Evolutionary conservation across 257 asterid species (phyloP), one percentile per base, ranked within the genome.

Genomic region (Nyctanthes arbortristis): DNA sequence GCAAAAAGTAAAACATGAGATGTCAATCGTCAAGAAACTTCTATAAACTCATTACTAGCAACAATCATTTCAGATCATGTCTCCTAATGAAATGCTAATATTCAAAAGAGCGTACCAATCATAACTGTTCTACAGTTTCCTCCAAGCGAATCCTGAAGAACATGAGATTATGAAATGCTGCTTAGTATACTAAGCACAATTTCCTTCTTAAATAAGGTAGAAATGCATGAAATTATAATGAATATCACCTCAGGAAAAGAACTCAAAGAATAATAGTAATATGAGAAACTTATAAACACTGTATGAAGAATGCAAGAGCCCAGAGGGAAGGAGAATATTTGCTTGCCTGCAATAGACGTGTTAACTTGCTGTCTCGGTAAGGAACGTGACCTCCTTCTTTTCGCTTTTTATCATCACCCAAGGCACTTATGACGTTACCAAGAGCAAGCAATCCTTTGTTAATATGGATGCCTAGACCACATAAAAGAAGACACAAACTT

Each of bases 351-450:
- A 91, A 66, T 73, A 93, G 79, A 29, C 98, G 96, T 37, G 96
- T 93, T 75, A 93, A 75, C 78, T 93, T 93, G 96, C 97, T 93
- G 63, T 93, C 98, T n/a, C 98, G 85, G 73, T 91, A 93, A n/a
- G 97, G 98, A 77, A 91, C 90, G 62, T 93, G 98, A 11, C 97
- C 94, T 28, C 98, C 97, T 83, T 91, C 98, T 79, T 89, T 93
- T 45, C 97, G 84, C 73, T 91, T 93, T 75, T 84, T 91, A 31
- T 93, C 98, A 82, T 93, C 98, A 59, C 97, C 97, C 65, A 91
- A 79, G 36, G 98, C 98, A 77, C 97, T 91, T 13, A 93, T 93
- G 59, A 93, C 97, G 78, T 93, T 93, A 35, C 98, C 98, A 73
- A 93, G 97, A 79, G 97, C 86, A 79, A 93, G 80, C 76, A 93